Evolutionary conservation across 768 basidiomycete genomes (phyloP).

Genomic region (Termitomyces sp.): DNA sequence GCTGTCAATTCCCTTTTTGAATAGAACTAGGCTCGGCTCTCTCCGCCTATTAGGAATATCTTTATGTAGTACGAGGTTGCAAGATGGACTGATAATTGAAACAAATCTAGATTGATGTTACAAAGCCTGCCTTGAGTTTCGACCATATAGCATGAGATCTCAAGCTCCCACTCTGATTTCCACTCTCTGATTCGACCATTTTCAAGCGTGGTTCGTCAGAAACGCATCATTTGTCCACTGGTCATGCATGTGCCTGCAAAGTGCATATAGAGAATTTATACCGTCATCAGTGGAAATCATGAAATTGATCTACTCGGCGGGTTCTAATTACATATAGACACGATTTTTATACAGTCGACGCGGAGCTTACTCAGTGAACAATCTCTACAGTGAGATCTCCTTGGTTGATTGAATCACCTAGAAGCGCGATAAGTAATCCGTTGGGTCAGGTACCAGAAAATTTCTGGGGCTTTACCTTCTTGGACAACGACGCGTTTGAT

Average conservation of each 20-base stretch:
- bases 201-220: background rate
- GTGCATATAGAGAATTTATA: too few species aligned
- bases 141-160: background rate
- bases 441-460: background rate
- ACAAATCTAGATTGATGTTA: background rate
- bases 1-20: conserved; percentile 20
- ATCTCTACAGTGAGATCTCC: conserved; percentile 92
- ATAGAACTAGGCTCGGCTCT: background rate
- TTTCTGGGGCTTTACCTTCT: conserved; percentile 53
- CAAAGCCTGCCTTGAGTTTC: background rate
- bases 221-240: background rate
- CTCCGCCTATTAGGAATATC: background rate
- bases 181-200: too few species aligned
- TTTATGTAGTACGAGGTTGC: background rate
- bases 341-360: conserved; percentile 1
- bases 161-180: too few species aligned
- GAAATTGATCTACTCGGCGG: background rate
- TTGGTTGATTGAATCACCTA: conserved; percentile 92
- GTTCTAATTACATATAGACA: conserved; percentile 1
- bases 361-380: conserved; percentile 31
- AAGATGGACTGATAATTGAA: background rate
- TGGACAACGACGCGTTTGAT: conserved; percentile 90
- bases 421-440: background rate
- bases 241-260: too few species aligned
- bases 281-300: background rate